Evolutionary conservation across 139 green algal species (phyloP).

Genomic region (Micractinium sp.): DNA sequence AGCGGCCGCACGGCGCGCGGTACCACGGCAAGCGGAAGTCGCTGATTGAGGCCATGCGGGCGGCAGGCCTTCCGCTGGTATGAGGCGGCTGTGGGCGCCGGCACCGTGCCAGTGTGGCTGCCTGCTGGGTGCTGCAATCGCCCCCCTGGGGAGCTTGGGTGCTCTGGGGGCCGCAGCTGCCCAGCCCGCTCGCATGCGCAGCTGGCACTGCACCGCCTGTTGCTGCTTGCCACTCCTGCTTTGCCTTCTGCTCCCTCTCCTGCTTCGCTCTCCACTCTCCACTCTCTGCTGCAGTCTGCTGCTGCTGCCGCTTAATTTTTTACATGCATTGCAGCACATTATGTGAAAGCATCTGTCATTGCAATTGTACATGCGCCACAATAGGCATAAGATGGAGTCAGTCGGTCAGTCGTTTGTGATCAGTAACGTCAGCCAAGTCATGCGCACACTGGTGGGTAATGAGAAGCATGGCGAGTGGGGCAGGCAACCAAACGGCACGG

Average conservation of each 20-base stretch:
- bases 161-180: neutral
- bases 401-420: neutral
- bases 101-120: neutral
- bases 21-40: slow-evolving; percentile 55
- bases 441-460: neutral
- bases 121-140: neutral
- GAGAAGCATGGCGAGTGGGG: neutral
- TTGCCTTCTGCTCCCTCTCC: neutral
- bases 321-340: neutral
- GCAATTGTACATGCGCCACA: neutral
- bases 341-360: neutral
- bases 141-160: neutral
- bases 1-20: slow-evolving; percentile 46
- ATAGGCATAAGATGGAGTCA: neutral
- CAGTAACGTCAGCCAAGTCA: neutral
- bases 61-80: slow-evolving; percentile 44
- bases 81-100: neutral
- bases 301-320: neutral
- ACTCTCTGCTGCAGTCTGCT: neutral
- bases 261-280: neutral
- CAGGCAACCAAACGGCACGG: neutral
- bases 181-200: neutral
- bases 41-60: slow-evolving; percentile 41
- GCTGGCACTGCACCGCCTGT: neutral
- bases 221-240: neutral